These are phyloP conservation scores for Phytophthora idaei DNA, from an alignment of 352 stramenopile genomes.

Conservation along the genomic window DNA sequence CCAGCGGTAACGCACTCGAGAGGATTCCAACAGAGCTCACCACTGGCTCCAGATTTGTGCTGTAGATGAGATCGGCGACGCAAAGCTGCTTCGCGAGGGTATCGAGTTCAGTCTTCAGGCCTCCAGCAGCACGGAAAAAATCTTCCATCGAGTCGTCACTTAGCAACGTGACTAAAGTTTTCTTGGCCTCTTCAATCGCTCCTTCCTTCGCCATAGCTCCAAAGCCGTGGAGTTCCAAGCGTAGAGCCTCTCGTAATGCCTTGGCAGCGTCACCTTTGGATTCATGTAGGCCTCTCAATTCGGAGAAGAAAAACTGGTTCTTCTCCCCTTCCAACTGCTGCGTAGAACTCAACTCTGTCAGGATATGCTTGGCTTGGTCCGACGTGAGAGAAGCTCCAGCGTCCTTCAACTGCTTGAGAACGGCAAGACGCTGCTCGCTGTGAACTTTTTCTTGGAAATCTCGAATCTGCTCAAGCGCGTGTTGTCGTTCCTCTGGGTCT, in stretches of 20 bases:
- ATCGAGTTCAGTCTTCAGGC: constrained; percentile 78
- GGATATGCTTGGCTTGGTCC: constrained; percentile 40
- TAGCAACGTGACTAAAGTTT: constrained; percentile 42
- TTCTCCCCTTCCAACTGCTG: constrained; percentile 73
- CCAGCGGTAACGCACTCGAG: constrained; percentile 68
- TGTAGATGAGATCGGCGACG: constrained; percentile 83
- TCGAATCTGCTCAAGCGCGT: constrained; percentile 60
- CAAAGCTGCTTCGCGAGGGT: constrained; percentile 65
- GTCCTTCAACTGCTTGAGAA: constrained; percentile 55
- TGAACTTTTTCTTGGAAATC: constrained; percentile 61
- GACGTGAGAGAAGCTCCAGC: constrained; percentile 50
- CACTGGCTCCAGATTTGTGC: constrained; percentile 53
- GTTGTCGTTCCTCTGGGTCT: constrained; percentile 65
- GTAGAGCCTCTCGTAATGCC: constrained; percentile 48
- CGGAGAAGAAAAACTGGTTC: constrained; percentile 64
- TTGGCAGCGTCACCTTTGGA: constrained; percentile 43
- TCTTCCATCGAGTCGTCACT: constrained; percentile 67
- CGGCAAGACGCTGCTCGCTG: constrained; percentile 46
- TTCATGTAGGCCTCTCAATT: constrained; percentile 49
- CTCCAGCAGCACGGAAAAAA: constrained; percentile 82
- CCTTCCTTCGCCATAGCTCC: constrained; percentile 66
- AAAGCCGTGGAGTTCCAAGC: constrained; percentile 66
- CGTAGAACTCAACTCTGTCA: constrained; percentile 49
- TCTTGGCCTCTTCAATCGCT: constrained; percentile 42
- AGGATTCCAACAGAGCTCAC: constrained; percentile 44